phyloP scores from a whole-genome alignment of 257 asterid genomes.

The Hygrophila difformis region DNA sequence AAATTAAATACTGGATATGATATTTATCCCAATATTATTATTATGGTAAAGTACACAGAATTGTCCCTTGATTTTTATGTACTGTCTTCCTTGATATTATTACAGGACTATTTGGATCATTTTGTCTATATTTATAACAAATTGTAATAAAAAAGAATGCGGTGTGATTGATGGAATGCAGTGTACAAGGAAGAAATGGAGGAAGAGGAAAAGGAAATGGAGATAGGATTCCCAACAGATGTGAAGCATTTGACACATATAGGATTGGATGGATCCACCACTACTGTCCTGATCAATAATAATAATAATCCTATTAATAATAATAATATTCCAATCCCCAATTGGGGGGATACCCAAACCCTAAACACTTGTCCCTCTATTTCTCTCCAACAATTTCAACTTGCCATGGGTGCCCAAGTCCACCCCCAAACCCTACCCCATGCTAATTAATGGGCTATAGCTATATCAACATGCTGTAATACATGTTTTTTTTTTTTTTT shows the following conservation, averaged over 20 bases:
- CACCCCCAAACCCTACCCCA: not conserved
- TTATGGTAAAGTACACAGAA: too few species aligned
- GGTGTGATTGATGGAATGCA: not conserved
- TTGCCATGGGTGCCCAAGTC: constrained; percentile 59
- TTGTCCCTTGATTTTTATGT: too few species aligned
- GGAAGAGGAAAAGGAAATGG: constrained; percentile 37
- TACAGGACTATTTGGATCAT: too few species aligned
- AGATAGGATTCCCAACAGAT: constrained; percentile 57
- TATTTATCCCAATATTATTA: too few species aligned
- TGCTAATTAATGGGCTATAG: too few species aligned
- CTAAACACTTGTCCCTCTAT: constrained; percentile 36
- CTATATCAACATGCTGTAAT: too few species aligned
- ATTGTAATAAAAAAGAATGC: too few species aligned
- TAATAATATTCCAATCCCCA: constrained; percentile 22
- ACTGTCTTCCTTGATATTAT: too few species aligned
- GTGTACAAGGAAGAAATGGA: not conserved
- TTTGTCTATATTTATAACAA: too few species aligned
- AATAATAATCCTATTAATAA: too few species aligned
- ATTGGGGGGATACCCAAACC: constrained; percentile 29
- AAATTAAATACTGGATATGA: too few species aligned
- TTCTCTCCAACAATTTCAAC: constrained; percentile 42
- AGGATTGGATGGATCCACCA: constrained; percentile 52
- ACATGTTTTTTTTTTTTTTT: too few species aligned
- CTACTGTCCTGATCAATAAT: not conserved
- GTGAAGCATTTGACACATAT: constrained; percentile 60